Conservation (phyloP, 78 protist genomes). For the Dictyostelium purpureum region DNA sequence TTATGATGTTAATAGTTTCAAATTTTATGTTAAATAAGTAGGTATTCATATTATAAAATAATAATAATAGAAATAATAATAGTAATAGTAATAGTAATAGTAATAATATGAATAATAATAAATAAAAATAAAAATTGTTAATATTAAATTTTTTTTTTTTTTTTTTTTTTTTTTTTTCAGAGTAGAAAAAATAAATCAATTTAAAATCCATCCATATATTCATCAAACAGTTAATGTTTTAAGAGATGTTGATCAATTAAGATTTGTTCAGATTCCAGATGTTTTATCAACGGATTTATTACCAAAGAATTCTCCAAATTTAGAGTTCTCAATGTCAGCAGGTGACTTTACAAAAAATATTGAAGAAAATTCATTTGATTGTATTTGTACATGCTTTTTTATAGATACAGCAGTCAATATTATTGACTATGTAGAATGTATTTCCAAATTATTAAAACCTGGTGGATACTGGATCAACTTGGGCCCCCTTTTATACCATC, state of each 20-base stretch:
- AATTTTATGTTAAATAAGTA: constrained; percentile 89
- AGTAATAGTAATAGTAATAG: too few species aligned
- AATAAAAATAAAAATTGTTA: too few species aligned
- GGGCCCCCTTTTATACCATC: constrained; percentile 85
- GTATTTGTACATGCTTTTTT: constrained; percentile 93
- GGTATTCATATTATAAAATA: background rate
- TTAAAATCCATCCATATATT: constrained; percentile 70
- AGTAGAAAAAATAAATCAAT: constrained; percentile 29
- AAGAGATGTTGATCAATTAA: constrained; percentile 69
- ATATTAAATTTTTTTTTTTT: constrained; percentile 78
- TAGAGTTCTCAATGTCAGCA: constrained; percentile 89
- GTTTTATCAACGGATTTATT: constrained; percentile 52
- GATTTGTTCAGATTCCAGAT: constrained; percentile 68
- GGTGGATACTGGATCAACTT: constrained; percentile 83
- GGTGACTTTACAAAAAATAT: constrained; percentile 93
- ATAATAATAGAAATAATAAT: background rate
- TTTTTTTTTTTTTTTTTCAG: constrained; percentile 70
- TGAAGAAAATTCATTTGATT: constrained; percentile 82
- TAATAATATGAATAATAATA: background rate
- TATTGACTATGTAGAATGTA: constrained; percentile 88
- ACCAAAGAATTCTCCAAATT: constrained; percentile 15
- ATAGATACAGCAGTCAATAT: constrained; percentile 97
- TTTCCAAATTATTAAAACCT: constrained; percentile 70
- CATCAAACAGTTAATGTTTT: constrained; percentile 79
- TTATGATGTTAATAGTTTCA: constrained; percentile 90